Base-by-base conservation (phyloP, 306 rosid genomes). In the Luffa aegyptiaca region DNA sequence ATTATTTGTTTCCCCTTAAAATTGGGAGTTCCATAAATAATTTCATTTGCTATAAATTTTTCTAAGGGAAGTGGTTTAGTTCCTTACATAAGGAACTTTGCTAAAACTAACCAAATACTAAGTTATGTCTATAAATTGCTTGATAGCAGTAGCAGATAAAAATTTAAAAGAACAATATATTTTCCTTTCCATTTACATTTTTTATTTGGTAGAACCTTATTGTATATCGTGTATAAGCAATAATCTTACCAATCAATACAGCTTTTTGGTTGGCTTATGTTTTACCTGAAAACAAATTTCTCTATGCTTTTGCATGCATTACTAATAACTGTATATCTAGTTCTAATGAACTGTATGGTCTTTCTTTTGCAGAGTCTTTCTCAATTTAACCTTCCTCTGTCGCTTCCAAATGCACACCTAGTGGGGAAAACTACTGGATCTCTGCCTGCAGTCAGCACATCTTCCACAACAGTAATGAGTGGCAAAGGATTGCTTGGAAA, bases 321-420 rank as follows among this genome's bases (percentile, higher is more conserved):
- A 71, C n/a, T 8, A 18, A 41, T 39, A 66, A 39, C 20, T 2
- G 45, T 21, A 49, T 48, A 14, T 73, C 42, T 48, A 48, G 44
- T 49, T 75, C 79, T 75, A 33, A 75, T 33, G 10, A 8, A 48
- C 78, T 72, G 83, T 76, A 83, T 81, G 41, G 62, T 80, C 63
- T 83, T 68, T 18, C 44, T 83, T 84, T 79, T 89, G 79, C 97
- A 84, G 98, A 86, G 88, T 82, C 97, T 96, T 81, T 96, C 99
- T 77, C 99, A 93, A 92, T 96, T 96, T 79, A 96, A 96, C 86
- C 99, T 96, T 81, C 99, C 99, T 51, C 96, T 90, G 77, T 90
- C 99, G 8, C 88, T 92, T 85, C 91, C 98, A 86, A 93, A 80
- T 83, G 89, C 89, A 56, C 98, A 91, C 83, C 80, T 95, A 68